A percentile compares a stretch with the other conserved stretches of the same genome.
Conservation (phyloP, 441 rosid species). For the Jatropha multifida region DNA sequence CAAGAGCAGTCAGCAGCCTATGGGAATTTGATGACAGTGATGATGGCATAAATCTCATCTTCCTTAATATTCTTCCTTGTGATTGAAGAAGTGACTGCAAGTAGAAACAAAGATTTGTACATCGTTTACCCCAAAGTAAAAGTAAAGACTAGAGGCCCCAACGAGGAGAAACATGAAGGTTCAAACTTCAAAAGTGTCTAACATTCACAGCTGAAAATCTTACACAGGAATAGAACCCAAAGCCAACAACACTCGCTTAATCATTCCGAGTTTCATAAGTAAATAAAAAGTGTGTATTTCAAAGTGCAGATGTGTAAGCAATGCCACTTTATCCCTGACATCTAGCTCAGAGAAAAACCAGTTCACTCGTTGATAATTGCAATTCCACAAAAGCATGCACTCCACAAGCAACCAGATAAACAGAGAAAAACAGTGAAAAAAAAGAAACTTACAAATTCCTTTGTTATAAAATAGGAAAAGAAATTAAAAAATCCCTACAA, state of each 20-base stretch:
- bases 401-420: not conserved
- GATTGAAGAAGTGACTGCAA: slow-evolving; percentile 96
- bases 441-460: not conserved
- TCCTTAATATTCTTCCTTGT: slow-evolving; percentile 89
- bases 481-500: not conserved
- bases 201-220: not conserved
- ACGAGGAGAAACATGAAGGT: not conserved
- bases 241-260: not conserved
- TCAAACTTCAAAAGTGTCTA: not conserved
- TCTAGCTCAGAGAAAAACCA: not conserved
- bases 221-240: not conserved
- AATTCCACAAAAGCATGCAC: not conserved
- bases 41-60: slow-evolving; percentile 96
- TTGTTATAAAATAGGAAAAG: not conserved
- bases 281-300: not conserved
- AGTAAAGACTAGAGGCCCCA: not conserved
- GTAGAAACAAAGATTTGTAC: not conserved
- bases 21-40: slow-evolving; percentile 93
- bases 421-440: not conserved
- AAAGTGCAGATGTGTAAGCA: not conserved
- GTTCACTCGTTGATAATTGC: not conserved
- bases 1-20: slow-evolving; percentile 86
- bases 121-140: not conserved
- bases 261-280: not conserved
- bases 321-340: not conserved